These are phyloP conservation scores for Fusarium sp. DNA, from an alignment of 2,329 filamentous ascomycete species.

Conservation along the genomic window DNA sequence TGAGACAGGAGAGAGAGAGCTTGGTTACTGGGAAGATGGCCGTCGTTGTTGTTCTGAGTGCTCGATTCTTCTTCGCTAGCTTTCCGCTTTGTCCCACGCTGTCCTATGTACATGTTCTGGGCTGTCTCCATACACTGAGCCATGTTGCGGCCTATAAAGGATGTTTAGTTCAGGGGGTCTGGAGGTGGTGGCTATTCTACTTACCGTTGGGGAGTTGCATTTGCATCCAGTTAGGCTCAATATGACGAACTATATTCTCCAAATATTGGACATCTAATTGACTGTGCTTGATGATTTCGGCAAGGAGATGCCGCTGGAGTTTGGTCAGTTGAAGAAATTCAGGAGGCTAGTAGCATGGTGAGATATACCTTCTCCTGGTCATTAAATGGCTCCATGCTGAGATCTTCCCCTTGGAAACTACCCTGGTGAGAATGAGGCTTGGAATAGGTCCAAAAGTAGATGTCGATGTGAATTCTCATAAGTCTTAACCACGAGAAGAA, in stretches of 20 bases:
- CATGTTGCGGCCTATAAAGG: slow-evolving; percentile 58
- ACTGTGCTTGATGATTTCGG: slow-evolving; percentile 68
- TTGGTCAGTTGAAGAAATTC: slow-evolving; percentile 2
- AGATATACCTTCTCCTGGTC: slow-evolving; percentile 63
- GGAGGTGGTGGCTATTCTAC: slow-evolving; percentile 11
- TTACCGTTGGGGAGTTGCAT: slow-evolving; percentile 61
- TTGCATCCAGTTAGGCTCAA: slow-evolving; percentile 58
- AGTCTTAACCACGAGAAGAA: neutral
- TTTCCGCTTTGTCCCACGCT: slow-evolving; percentile 48
- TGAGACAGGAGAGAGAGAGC: slow-evolving; percentile 1
- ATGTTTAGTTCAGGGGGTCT: neutral
- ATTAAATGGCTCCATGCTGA: slow-evolving; percentile 51
- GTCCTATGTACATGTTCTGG: slow-evolving; percentile 51
- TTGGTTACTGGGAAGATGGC: neutral
- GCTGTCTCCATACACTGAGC: slow-evolving; percentile 57
- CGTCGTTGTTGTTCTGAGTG: slow-evolving; percentile 42
- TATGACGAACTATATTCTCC: slow-evolving; percentile 58
- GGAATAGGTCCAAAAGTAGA: neutral
- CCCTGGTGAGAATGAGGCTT: neutral
- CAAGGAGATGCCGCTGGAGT: slow-evolving; percentile 65
- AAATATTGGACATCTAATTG: slow-evolving; percentile 58
- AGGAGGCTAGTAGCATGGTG: no score
- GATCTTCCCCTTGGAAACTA: slow-evolving; percentile 4
- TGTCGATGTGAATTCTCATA: neutral
- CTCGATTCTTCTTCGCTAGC: slow-evolving; percentile 44